Conservation (phyloP, 192 early-diverging fungal species). For the Pilobolus umbonatus region DNA sequence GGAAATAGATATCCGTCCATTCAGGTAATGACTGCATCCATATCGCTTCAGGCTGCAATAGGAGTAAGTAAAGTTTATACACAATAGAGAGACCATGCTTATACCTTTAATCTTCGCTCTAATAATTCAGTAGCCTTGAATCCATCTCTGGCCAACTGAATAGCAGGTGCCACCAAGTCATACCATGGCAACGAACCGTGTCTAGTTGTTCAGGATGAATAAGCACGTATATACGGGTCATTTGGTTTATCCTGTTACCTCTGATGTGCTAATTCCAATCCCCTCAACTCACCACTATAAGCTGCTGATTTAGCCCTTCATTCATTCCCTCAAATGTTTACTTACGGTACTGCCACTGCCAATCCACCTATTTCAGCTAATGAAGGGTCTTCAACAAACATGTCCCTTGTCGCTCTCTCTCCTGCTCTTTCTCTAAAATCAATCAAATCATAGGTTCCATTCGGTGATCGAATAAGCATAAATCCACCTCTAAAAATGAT, state of each 20-base stretch:
- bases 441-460: conserved; percentile 60
- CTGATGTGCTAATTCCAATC: conserved; percentile 75
- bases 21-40: conserved; percentile 41
- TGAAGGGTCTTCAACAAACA: conserved; percentile 74
- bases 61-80: conserved; percentile 4
- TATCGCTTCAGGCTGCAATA: not conserved
- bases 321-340: conserved; percentile 1
- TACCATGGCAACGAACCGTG: conserved; percentile 84
- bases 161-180: conserved; percentile 70
- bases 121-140: conserved; percentile 39
- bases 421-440: conserved; percentile 91
- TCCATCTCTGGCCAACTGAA: conserved; percentile 72
- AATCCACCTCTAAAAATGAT: conserved; percentile 72
- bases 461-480: conserved; percentile 70
- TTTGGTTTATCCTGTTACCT: conserved; percentile 31
- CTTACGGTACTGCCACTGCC: conserved; percentile 72
- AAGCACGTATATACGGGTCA: not conserved
- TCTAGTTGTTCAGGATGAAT: too few relatives aligned
- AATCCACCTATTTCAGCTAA: conserved; percentile 68
- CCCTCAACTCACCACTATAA: conserved; percentile 77
- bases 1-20: conserved; percentile 61
- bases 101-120: conserved; percentile 12
- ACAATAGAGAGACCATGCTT: too few relatives aligned
- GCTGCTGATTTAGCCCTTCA: not conserved
- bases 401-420: conserved; percentile 60